A percentile compares a stretch with the other conserved stretches of the same genome.
phyloP scores from a whole-genome alignment of 192 early-diverging fungal genomes.

The Pilobolus umbonatus region DNA sequence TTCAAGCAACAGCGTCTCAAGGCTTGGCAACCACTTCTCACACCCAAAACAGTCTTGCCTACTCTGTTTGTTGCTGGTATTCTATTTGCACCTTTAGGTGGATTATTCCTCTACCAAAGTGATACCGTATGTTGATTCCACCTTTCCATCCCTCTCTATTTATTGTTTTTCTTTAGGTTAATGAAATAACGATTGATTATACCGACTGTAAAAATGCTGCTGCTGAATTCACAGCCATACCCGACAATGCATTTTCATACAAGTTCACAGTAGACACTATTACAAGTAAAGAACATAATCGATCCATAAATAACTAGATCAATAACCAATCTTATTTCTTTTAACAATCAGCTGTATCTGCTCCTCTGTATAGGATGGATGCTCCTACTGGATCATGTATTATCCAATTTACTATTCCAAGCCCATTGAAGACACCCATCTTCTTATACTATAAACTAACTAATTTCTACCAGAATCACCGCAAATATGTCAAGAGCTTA shows the following conservation, averaged over 20 bases:
- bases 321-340: not conserved
- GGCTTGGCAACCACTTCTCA: conserved; percentile 98
- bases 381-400: too few species aligned
- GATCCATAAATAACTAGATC: too few species aligned
- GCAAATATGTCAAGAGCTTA: conserved; percentile 90
- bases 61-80: conserved; percentile 92
- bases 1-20: conserved; percentile 99
- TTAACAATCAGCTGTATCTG: conserved; percentile 11
- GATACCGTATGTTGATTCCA: conserved; percentile 53
- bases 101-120: conserved; percentile 82
- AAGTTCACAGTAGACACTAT: conserved; percentile 34
- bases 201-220: conserved; percentile 64
- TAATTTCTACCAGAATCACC: conserved; percentile 99
- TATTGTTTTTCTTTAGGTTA: conserved; percentile 46
- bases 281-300: conserved; percentile 30
- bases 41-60: conserved; percentile 96
- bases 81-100: conserved; percentile 94
- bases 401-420: conserved; percentile 67
- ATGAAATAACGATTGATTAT: conserved; percentile 92
- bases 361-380: conserved; percentile 20
- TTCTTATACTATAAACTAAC: conserved; percentile 95
- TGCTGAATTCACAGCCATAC: not conserved
- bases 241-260: conserved; percentile 20
- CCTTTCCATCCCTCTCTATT: not conserved
- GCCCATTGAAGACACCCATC: conserved; percentile 67